Evolutionary conservation across 306 rosid genomes (phyloP), one percentile per base, ranked within the genome.

Genomic region (Cucurbita pepo): DNA sequence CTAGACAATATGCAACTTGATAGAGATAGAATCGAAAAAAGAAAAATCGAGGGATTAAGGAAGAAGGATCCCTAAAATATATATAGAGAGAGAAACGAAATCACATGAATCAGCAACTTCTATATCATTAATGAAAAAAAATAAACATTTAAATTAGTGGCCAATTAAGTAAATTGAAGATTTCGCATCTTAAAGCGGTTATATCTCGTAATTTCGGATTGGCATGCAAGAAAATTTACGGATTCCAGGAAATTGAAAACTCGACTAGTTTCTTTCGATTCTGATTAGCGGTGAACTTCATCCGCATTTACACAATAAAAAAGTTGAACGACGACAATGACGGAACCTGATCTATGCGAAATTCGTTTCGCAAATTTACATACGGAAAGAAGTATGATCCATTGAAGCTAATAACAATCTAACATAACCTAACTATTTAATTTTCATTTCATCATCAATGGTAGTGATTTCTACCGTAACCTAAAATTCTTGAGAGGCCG

Each of bases 401-500:
- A 10, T 41, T 10, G n/a, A 43, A n/a, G 5, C n/a, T 41, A 43
- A 18, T 19, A 7, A 43, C 53, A 38, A 61, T 16, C 52, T 19
- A 41, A 18, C 37, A 64, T 2, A 64, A 64, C 37, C 53, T 18
- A 19, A 10, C 71, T 18, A 19, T 5, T 18, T 19, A 4, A 14
- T 43, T 43, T 64, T 10, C n/a, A 10, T 0, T 43, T 43, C 16
- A 43, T 18, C 37, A 3, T 25, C 25, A 25, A 64, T 11, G 10
- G 10, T 3, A 30, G 34, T 30, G 5, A 64, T 11, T 64, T 41
- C 53, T 10, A 2, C 18, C 1, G 10, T 21, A 64, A 63, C 30
- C 78, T 82, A 86, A 48, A 84, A 86, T 79, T 86, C 90, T 50
- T 86, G 90, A 0, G 88, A 86, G 2, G 78, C 86, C 16, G 96